Percentiles rank a stretch among this genome's conserved stretches.
phyloP scores from a whole-genome alignment of 805 yeast species.

The Sugiyamaella lignohabitans region DNA sequence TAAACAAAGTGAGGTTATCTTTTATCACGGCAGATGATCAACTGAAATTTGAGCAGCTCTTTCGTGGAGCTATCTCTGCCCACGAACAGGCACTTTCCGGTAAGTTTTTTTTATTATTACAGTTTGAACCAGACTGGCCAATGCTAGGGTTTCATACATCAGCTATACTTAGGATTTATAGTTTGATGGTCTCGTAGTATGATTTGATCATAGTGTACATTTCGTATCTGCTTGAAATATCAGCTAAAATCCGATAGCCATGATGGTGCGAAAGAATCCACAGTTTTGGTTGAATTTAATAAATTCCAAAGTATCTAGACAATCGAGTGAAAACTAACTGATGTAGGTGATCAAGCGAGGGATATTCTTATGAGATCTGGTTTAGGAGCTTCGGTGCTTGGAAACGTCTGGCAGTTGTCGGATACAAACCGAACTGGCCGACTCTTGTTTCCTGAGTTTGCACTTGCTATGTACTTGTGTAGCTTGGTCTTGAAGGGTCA shows the following conservation, averaged over 20 bases:
- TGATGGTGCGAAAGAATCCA: no score
- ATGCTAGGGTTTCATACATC: no score
- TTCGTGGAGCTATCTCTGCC: conserved; percentile 60
- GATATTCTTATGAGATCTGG: conserved; percentile 75
- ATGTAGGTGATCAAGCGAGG: conserved; percentile 51
- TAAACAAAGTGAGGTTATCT: conserved; percentile 65
- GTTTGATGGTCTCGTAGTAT: no score
- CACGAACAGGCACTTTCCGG: conserved; percentile 53
- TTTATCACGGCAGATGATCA: conserved; percentile 84
- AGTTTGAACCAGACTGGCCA: no score
- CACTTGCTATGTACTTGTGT: conserved; percentile 82
- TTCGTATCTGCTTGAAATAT: no score
- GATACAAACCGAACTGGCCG: conserved; percentile 83
- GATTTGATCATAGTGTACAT: no score
- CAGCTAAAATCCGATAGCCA: no score
- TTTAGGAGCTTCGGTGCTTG: conserved; percentile 63
- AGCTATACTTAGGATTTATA: no score
- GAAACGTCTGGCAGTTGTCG: conserved; percentile 85
- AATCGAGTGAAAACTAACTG: not conserved
- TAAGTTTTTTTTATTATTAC: no score
- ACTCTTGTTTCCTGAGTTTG: conserved; percentile 88
- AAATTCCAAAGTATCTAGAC: no score
- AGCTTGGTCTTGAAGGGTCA: conserved; percentile 73
- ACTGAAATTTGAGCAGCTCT: conserved; percentile 75
- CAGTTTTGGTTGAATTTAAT: no score